Conservation (phyloP, 108 stramenopile species). For the Stephanodiscus triporus region DNA sequence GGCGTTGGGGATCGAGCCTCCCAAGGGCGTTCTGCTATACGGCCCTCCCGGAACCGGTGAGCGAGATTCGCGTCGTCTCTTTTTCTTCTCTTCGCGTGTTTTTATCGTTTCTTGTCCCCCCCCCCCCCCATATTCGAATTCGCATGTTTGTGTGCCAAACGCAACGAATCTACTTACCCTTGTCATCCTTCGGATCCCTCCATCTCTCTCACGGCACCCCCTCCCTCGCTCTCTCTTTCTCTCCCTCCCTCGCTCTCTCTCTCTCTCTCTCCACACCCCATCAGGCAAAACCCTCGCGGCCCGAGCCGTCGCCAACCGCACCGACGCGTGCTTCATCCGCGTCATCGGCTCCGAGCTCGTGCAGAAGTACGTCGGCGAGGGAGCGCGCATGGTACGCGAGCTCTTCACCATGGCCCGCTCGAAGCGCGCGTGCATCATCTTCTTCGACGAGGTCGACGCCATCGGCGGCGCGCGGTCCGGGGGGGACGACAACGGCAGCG, state of each 20-base stretch:
- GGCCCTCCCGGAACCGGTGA: slow-evolving; percentile 92
- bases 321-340: slow-evolving; percentile 98
- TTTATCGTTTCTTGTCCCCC: background rate
- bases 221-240: background rate
- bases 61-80: background rate
- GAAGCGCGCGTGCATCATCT: slow-evolving; percentile 96
- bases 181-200: background rate
- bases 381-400: slow-evolving; percentile 99
- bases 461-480: slow-evolving; percentile 89
- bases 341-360: slow-evolving; percentile 97
- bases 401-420: slow-evolving; percentile 98
- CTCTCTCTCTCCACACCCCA: background rate
- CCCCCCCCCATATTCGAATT: too few species aligned
- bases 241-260: background rate
- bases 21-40: slow-evolving; percentile 95
- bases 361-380: slow-evolving; percentile 98
- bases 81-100: background rate
- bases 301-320: slow-evolving; percentile 95
- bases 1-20: slow-evolving; percentile 96
- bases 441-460: slow-evolving; percentile 96
- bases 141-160: too few species aligned
- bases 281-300: slow-evolving; percentile 91
- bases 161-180: too few species aligned
- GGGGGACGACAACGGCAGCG: slow-evolving; percentile 88
- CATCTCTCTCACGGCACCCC: background rate